Conservation (phyloP, 805 yeast species). For the fission yeast (Schizosaccharomyces pombe) region ASM294v3 CU329670.1:1130501-1131000, state of each 20-base stretch:
- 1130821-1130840: slow-evolving; percentile 12
- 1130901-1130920: slow-evolving; percentile 8
- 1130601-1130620: slow-evolving; percentile 48
- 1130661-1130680: slow-evolving; percentile 1
- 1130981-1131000: slow-evolving; percentile 55
- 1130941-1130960: slow-evolving; percentile 11
- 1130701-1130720: slow-evolving; percentile 3
- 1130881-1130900: slow-evolving; percentile 17
- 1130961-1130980: slow-evolving; percentile 10
- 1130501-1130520: slow-evolving; percentile 66
- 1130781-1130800: slow-evolving; percentile 33
- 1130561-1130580: slow-evolving; percentile 43
- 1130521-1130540: slow-evolving; percentile 75
- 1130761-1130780: slow-evolving; percentile 12
- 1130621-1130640: slow-evolving; percentile 15
- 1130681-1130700: no score
- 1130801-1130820: slow-evolving; percentile 60
- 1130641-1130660: slow-evolving; percentile 11
- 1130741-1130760: slow-evolving; percentile 10
- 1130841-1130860: slow-evolving; percentile 10
- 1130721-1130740: slow-evolving; percentile 6
- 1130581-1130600: slow-evolving; percentile 25
- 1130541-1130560: slow-evolving; percentile 48
- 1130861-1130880: slow-evolving; percentile 22
- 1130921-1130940: slow-evolving; percentile 6